These are phyloP conservation scores for Yarrowia sp. DNA, from an alignment of 805 yeast genomes.

Conservation along the genomic window DNA sequence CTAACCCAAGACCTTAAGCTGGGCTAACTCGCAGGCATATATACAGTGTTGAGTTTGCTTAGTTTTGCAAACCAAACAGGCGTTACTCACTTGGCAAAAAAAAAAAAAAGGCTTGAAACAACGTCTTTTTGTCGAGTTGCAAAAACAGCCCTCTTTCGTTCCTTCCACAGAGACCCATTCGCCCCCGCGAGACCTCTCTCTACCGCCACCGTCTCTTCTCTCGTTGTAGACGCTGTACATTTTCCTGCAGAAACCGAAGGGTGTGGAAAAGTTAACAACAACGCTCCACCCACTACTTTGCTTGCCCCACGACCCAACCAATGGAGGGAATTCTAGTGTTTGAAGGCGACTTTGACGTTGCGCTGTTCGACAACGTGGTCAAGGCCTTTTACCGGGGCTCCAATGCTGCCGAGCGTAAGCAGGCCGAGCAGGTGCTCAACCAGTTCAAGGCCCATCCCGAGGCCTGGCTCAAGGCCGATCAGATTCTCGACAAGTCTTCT, in stretches of 20 bases:
- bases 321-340: constrained; percentile 92
- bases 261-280: constrained; percentile 9
- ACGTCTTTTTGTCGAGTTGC: too few relatives aligned
- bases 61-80: not conserved
- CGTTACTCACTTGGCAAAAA: not conserved
- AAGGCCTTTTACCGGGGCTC: constrained; percentile 77
- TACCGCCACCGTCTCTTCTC: not conserved
- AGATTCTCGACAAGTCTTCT: constrained; percentile 70
- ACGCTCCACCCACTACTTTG: not conserved
- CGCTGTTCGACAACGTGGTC: constrained; percentile 76
- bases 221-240: not conserved
- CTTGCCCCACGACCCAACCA: not conserved
- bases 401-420: constrained; percentile 52
- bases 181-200: not conserved
- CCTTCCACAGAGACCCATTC: too few relatives aligned
- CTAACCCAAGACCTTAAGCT: not conserved
- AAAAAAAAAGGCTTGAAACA: too few relatives aligned
- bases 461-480: constrained; percentile 92
- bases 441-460: constrained; percentile 88
- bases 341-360: constrained; percentile 75
- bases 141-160: too few relatives aligned
- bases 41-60: constrained; percentile 19
- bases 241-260: constrained; percentile 20
- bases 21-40: not conserved
- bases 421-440: constrained; percentile 41